Evolutionary conservation across 148 eudicot genomes (phyloP).

Genomic region (Vaccinium darrowii): DNA sequence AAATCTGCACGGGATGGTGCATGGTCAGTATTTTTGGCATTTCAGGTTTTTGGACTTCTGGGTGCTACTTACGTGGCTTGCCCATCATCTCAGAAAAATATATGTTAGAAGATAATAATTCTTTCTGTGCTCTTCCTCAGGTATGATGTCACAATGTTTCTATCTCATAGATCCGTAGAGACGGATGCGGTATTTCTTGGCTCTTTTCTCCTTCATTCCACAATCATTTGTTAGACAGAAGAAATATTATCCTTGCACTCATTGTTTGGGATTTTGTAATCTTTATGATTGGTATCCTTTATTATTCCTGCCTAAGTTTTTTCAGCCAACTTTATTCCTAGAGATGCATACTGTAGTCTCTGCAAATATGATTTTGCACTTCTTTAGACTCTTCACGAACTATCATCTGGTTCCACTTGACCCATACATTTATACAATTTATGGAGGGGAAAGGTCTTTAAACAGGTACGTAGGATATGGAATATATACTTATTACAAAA

Average conservation of each 20-base stretch:
- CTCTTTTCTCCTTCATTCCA: not conserved
- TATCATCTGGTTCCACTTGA: not conserved
- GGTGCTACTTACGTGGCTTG: conserved; percentile 9
- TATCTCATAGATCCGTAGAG: conserved; percentile 71
- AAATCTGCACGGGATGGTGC: conserved; percentile 99
- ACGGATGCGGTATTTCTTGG: conserved; percentile 63
- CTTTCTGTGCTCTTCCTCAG: conserved; percentile 33
- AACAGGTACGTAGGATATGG: not conserved
- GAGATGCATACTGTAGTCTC: not conserved
- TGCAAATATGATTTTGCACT: not conserved
- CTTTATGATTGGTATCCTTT: not conserved
- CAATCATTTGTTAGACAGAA: not conserved
- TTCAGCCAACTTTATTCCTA: not conserved
- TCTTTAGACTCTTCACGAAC: not conserved
- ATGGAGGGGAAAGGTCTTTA: not conserved
- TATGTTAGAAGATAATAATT: conserved; percentile 15
- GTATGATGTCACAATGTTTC: conserved; percentile 84
- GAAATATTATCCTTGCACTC: not conserved
- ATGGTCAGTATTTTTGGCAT: conserved; percentile 53
- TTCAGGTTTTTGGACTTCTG: conserved; percentile 12
- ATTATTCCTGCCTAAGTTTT: not conserved
- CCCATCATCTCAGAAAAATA: not conserved
- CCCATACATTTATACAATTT: not conserved
- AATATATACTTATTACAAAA: not conserved
- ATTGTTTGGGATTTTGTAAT: not conserved